Evolutionary conservation across 371 early-diverging fungal genomes (phyloP).

Genomic region (Rhizopus arrhizus): DNA sequence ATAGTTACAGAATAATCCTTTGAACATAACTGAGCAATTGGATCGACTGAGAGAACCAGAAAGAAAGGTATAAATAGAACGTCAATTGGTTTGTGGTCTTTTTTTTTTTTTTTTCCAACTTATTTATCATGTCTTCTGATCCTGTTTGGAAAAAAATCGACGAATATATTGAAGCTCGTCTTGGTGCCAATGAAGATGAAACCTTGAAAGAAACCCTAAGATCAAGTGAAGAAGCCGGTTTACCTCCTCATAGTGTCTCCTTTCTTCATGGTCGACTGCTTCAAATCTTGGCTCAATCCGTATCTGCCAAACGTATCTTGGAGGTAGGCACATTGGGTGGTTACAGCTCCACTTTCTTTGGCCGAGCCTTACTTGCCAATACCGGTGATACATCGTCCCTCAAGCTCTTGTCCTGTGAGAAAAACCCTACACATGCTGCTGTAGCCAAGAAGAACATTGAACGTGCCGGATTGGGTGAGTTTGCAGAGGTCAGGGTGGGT

Average conservation of each 20-base stretch:
- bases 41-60: too few species aligned
- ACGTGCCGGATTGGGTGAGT: background rate
- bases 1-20: too few species aligned
- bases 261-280: slow-evolving; percentile 4
- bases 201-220: background rate
- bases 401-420: background rate
- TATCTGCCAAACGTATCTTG: slow-evolving; percentile 4
- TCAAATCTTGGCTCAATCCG: slow-evolving; percentile 5
- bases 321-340: slow-evolving; percentile 10
- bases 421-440: background rate
- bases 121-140: background rate
- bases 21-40: too few species aligned
- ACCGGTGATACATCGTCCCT: background rate
- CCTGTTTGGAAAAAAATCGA: background rate
- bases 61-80: too few species aligned
- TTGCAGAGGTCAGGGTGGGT: slow-evolving; percentile 3
- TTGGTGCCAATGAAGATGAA: background rate
- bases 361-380: background rate
- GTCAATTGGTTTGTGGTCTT: too few species aligned
- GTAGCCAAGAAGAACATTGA: slow-evolving; percentile 6
- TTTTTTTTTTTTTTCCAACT: too few species aligned
- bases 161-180: background rate
- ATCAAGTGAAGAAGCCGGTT: slow-evolving; percentile 4
- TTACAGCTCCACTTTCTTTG: slow-evolving; percentile 5
- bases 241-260: slow-evolving; percentile 4